Conservation (phyloP, 2,329 filamentous ascomycete species). For the Claviceps paspali region DNA sequence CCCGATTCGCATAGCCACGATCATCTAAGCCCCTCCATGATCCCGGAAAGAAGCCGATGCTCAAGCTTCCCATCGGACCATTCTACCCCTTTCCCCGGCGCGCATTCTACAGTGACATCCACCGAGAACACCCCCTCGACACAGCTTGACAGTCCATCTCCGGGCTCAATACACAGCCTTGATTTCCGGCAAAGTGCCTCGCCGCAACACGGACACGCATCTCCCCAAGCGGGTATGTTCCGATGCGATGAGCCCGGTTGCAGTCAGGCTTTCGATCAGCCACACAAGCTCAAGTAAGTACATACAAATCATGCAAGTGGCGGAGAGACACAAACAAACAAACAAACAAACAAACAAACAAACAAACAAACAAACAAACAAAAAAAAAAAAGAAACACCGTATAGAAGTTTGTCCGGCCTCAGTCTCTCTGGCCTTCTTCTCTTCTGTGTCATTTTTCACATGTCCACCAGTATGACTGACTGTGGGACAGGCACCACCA, state of each 20-base stretch:
- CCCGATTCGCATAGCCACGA: conserved; percentile 12
- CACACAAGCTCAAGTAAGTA: conserved; percentile 42
- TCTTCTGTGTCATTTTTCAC: too few relatives aligned
- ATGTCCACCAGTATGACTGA: neutral
- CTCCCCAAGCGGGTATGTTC: conserved; percentile 16
- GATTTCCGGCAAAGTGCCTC: conserved; percentile 23
- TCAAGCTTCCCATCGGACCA: conserved; percentile 23
- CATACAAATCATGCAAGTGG: conserved; percentile 8
- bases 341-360: too few relatives aligned
- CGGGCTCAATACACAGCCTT: conserved; percentile 21
- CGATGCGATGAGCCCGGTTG: conserved; percentile 23
- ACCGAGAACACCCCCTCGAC: conserved; percentile 32
- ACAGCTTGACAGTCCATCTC: conserved; percentile 26
- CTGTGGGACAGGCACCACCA: conserved; percentile 35
- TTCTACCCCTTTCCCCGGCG: conserved; percentile 25
- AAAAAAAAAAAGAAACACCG: too few relatives aligned
- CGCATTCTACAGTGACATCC: conserved; percentile 24
- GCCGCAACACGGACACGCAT: conserved; percentile 15
- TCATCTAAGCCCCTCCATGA: conserved; percentile 11
- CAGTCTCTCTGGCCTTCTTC: too few relatives aligned
- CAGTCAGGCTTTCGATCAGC: conserved; percentile 34
- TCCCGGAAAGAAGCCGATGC: conserved; percentile 13
- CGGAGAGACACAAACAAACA: too few relatives aligned
- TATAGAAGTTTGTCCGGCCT: too few relatives aligned
- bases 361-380: too few relatives aligned